Evolutionary conservation across 495 filamentous ascomycete species (phyloP).

Genomic region (Aspergillus funiculosus): DNA sequence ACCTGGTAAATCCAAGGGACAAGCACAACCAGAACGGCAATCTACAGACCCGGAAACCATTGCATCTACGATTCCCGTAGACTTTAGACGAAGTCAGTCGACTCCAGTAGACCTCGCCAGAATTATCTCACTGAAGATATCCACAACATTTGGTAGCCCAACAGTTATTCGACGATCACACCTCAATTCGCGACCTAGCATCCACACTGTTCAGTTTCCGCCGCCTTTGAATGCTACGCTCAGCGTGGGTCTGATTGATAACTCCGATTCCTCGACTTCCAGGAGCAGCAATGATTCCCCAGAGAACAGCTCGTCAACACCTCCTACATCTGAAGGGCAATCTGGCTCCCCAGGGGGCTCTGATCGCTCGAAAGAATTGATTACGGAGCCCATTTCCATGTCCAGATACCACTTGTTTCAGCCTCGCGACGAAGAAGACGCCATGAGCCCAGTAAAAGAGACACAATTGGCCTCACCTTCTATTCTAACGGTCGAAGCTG

Average conservation of each 20-base stretch:
- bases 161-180: conserved; percentile 51
- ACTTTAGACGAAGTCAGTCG: conserved; percentile 16
- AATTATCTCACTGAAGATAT: conserved; percentile 47
- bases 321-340: conserved; percentile 32
- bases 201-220: conserved; percentile 26
- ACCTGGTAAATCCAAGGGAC: not conserved
- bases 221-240: conserved; percentile 2
- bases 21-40: not conserved
- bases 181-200: conserved; percentile 38
- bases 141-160: conserved; percentile 43
- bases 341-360: conserved; percentile 11
- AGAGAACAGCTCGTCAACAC: conserved; percentile 31
- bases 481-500: conserved; percentile 69
- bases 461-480: conserved; percentile 43
- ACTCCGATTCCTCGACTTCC: conserved; percentile 35
- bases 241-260: conserved; percentile 28
- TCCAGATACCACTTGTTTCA: conserved; percentile 7
- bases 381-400: not conserved
- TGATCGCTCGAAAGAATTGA: conserved; percentile 15
- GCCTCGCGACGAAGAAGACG: conserved; percentile 8
- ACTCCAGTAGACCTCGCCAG: conserved; percentile 30
- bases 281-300: conserved; percentile 33
- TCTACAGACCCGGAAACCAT: not conserved
- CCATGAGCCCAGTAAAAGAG: conserved; percentile 17
- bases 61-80: not conserved